These are phyloP conservation scores for Aureobasidium sp. DNA, from an alignment of 2,329 filamentous ascomycete species.

Conservation along the genomic window DNA sequence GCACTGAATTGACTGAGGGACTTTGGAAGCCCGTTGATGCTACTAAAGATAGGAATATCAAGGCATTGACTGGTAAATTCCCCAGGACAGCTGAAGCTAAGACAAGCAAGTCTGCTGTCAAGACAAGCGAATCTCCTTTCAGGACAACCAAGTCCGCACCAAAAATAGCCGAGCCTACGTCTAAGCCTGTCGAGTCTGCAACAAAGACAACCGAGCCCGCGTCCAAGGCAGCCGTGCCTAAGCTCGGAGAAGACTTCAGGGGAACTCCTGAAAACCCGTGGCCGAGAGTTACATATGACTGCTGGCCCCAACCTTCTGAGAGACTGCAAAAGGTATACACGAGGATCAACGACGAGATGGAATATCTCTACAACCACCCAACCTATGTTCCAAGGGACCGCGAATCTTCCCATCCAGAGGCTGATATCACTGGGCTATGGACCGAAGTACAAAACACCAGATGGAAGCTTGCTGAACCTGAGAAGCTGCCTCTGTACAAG, in stretches of 20 bases:
- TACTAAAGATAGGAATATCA: background rate
- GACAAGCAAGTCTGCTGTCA: too few relatives aligned
- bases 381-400: background rate
- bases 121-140: background rate
- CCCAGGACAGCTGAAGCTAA: background rate
- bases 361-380: background rate
- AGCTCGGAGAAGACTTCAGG: background rate
- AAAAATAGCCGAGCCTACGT: too few relatives aligned
- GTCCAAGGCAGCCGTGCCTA: background rate
- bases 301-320: background rate
- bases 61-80: background rate
- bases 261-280: background rate
- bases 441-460: background rate
- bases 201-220: background rate
- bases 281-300: conserved; percentile 1
- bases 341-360: background rate
- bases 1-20: background rate
- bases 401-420: background rate
- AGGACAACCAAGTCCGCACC: background rate
- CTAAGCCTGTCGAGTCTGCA: too few relatives aligned
- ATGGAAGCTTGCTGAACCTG: background rate
- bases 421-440: background rate
- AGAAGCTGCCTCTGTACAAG: background rate
- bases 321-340: background rate
- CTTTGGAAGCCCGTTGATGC: background rate